A percentile compares a stretch with the other conserved stretches of the same genome.
These are phyloP conservation scores for Dryas alaskensis DNA, from an alignment of 306 rosid species.

Conservation along the genomic window DNA sequence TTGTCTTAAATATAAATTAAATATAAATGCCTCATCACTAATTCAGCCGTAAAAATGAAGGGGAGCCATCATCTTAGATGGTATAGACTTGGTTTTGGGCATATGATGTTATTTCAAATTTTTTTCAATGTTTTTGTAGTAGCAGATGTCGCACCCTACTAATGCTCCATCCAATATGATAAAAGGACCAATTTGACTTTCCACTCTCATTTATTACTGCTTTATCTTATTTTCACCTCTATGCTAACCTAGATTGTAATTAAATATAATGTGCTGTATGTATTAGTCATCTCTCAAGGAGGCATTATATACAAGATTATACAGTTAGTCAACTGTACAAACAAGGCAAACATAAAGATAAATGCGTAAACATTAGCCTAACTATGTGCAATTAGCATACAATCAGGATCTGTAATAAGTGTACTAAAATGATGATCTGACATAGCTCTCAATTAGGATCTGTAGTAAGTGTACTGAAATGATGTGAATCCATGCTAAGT, in stretches of 20 bases:
- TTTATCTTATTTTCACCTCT: neutral
- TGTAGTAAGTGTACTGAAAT: too few relatives aligned
- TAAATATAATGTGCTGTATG: too few relatives aligned
- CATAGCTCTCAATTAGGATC: too few relatives aligned
- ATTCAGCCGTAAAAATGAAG: neutral
- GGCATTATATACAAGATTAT: too few relatives aligned
- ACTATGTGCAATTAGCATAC: too few relatives aligned
- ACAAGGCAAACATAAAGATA: too few relatives aligned
- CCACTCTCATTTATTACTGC: neutral
- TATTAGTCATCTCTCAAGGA: too few relatives aligned
- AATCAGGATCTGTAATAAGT: too few relatives aligned
- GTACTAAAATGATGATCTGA: neutral
- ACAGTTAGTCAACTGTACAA: too few relatives aligned
- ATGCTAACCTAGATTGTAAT: neutral
- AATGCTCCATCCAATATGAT: neutral
- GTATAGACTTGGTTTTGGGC: neutral
- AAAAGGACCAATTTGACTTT: neutral
- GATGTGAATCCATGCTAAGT: conserved; percentile 13
- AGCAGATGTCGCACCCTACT: neutral
- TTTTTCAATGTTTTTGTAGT: neutral
- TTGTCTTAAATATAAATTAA: too few relatives aligned
- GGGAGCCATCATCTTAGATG: neutral
- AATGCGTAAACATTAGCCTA: too few relatives aligned
- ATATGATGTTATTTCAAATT: neutral
- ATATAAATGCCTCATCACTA: neutral